These are phyloP conservation scores for Thelonectria olida DNA, from an alignment of 2,329 filamentous ascomycete species.

Conservation along the genomic window DNA sequence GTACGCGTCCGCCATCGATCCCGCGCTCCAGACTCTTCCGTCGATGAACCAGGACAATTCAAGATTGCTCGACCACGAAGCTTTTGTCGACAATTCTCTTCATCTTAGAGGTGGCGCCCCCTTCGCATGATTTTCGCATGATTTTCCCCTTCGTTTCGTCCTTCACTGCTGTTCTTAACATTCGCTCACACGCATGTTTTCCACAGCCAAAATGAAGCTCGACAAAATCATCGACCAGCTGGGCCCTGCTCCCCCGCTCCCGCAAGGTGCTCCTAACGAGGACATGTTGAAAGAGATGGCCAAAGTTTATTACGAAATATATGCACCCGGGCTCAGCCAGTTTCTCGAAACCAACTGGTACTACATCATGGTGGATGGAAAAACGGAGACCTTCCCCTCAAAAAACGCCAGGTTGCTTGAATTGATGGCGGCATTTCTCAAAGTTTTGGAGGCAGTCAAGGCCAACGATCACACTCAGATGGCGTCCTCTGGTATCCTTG, in stretches of 20 bases:
- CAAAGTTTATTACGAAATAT: constrained; percentile 78
- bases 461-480: constrained; percentile 62
- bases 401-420: constrained; percentile 68
- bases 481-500: constrained; percentile 62
- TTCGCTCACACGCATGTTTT: constrained; percentile 44
- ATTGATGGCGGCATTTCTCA: constrained; percentile 73
- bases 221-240: constrained; percentile 75
- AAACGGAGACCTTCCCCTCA: constrained; percentile 58
- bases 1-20: constrained; percentile 71
- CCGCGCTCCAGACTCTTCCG: constrained; percentile 63
- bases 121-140: constrained; percentile 50
- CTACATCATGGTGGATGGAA: constrained; percentile 57
- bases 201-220: constrained; percentile 66
- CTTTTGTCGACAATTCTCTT: constrained; percentile 43
- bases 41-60: constrained; percentile 35
- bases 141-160: constrained; percentile 40
- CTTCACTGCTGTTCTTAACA: constrained; percentile 41
- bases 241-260: constrained; percentile 66
- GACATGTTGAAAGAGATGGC: constrained; percentile 72
- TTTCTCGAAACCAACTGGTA: constrained; percentile 91
- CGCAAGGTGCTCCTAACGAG: constrained; percentile 60
- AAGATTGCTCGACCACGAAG: constrained; percentile 41
- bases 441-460: constrained; percentile 58
- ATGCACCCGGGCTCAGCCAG: constrained; percentile 76
- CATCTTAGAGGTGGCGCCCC: constrained; percentile 62